A percentile compares a stretch with the other conserved stretches of the same genome.
These are phyloP conservation scores for Lineolata rhizophorae DNA, from an alignment of 495 filamentous ascomycete genomes.

Conservation along the genomic window DNA sequence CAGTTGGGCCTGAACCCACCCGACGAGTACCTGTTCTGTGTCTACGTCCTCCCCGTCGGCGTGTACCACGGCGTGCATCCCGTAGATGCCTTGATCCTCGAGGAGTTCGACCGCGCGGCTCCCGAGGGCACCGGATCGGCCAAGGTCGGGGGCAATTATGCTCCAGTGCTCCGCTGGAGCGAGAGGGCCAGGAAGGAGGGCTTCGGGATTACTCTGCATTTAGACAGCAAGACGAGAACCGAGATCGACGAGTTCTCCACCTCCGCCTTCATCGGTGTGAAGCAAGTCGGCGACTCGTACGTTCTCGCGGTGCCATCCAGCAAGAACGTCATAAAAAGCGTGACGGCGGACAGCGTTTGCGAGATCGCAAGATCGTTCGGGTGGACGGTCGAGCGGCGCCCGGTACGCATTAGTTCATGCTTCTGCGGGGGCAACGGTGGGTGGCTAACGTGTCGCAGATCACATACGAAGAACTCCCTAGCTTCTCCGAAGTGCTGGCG, in stretches of 20 bases:
- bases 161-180: slow-evolving; percentile 60
- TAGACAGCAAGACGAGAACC: slow-evolving; percentile 56
- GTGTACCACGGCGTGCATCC: slow-evolving; percentile 77
- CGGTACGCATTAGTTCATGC: slow-evolving; percentile 11
- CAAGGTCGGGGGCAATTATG: slow-evolving; percentile 64
- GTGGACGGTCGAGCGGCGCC: slow-evolving; percentile 14
- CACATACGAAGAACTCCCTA: slow-evolving; percentile 52
- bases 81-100: slow-evolving; percentile 57
- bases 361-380: slow-evolving; percentile 33
- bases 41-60: slow-evolving; percentile 68
- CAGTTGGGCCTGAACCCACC: slow-evolving; percentile 65
- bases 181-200: slow-evolving; percentile 50
- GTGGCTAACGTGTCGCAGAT: slow-evolving; percentile 35
- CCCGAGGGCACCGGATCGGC: slow-evolving; percentile 52
- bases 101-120: slow-evolving; percentile 53
- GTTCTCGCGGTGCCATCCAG: slow-evolving; percentile 54
- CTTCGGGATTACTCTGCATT: slow-evolving; percentile 69
- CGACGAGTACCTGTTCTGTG: slow-evolving; percentile 71
- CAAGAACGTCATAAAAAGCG: slow-evolving; percentile 59
- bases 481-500: slow-evolving; percentile 72
- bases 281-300: slow-evolving; percentile 24
- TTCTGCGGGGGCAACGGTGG: neutral
- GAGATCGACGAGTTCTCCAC: slow-evolving; percentile 86
- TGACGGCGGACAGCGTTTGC: slow-evolving; percentile 50
- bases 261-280: slow-evolving; percentile 59